Conservation (phyloP, 2,329 filamentous ascomycete species). For the Paramyrothecium sp. region DNA sequence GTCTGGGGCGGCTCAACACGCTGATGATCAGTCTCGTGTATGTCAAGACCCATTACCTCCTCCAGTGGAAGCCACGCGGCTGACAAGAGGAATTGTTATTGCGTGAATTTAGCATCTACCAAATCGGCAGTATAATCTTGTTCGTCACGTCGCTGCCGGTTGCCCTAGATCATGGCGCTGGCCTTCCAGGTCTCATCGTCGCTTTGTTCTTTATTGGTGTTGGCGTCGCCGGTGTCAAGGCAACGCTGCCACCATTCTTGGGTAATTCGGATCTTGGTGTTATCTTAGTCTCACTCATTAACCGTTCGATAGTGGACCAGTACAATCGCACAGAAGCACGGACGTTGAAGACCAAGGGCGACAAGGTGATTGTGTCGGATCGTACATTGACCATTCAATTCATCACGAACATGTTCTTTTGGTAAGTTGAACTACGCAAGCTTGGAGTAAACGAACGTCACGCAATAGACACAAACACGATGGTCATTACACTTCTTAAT, state of each 20-base stretch:
- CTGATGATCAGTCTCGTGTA: not conserved
- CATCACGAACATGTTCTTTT: slow-evolving; percentile 1
- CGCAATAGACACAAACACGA: not conserved
- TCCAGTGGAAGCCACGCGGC: not conserved
- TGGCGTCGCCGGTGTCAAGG: not conserved
- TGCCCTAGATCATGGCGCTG: not conserved
- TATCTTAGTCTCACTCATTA: not conserved
- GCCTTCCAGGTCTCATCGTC: not conserved
- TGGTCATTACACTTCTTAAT: not conserved
- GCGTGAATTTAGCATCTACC: not conserved
- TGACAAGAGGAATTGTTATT: not conserved
- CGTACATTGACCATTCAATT: not conserved
- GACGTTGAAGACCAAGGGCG: not conserved
- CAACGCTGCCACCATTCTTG: not conserved
- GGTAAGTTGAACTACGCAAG: not conserved
- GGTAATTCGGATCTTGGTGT: not conserved
- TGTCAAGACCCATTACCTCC: not conserved
- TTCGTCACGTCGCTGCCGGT: not conserved
- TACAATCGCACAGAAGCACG: not conserved
- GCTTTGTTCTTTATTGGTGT: not conserved
- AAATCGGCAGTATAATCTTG: not conserved
- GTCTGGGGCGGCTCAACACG: not conserved
- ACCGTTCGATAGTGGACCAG: not conserved
- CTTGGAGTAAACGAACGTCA: not conserved
- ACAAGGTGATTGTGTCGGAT: not conserved